Conservation (phyloP, 2,329 filamentous ascomycete species). For the Harringtonia lauricola region DNA sequence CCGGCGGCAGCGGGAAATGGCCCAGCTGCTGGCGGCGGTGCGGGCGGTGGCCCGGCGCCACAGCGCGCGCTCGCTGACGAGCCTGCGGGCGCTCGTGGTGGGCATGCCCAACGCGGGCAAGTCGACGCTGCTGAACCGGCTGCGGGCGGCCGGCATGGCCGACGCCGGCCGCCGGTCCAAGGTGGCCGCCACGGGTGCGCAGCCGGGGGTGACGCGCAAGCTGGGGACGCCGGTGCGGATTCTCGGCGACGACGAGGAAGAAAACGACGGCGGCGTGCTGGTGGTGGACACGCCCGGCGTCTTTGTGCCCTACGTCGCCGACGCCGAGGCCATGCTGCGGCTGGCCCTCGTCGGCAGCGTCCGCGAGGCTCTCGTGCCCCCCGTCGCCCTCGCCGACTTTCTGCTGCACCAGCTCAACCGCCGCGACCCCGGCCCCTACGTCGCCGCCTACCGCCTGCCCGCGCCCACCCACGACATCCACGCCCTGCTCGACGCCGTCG, state of each 20-base stretch:
- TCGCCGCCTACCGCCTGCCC: slow-evolving; percentile 33
- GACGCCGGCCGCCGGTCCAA: slow-evolving; percentile 37
- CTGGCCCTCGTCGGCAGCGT: slow-evolving; percentile 85
- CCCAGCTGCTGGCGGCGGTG: slow-evolving; percentile 34
- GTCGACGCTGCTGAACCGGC: slow-evolving; percentile 81
- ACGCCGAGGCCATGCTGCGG: slow-evolving; percentile 85
- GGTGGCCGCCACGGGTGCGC: slow-evolving; percentile 69
- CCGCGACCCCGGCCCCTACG: slow-evolving; percentile 50
- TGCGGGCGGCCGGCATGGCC: slow-evolving; percentile 57
- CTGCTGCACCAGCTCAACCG: slow-evolving; percentile 76
- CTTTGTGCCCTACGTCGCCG: slow-evolving; percentile 82
- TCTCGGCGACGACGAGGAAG: slow-evolving; percentile 22
- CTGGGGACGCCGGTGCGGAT: slow-evolving; percentile 77
- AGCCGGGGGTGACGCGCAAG: slow-evolving; percentile 84
- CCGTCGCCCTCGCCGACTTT: slow-evolving; percentile 77
- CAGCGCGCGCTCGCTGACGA: slow-evolving; percentile 52
- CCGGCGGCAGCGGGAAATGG: slow-evolving; percentile 18
- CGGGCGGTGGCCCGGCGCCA: slow-evolving; percentile 33
- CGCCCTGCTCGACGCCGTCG: slow-evolving; percentile 59
- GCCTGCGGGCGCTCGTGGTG: slow-evolving; percentile 76
- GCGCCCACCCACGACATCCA: slow-evolving; percentile 76
- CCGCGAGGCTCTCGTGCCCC: slow-evolving; percentile 74
- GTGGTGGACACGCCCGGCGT: slow-evolving; percentile 89
- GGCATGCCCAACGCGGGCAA: slow-evolving; percentile 99
- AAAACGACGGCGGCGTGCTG: slow-evolving; percentile 54